Conservation (phyloP, 176 grass and related monocot genomes). For the Avena sativa region DNA sequence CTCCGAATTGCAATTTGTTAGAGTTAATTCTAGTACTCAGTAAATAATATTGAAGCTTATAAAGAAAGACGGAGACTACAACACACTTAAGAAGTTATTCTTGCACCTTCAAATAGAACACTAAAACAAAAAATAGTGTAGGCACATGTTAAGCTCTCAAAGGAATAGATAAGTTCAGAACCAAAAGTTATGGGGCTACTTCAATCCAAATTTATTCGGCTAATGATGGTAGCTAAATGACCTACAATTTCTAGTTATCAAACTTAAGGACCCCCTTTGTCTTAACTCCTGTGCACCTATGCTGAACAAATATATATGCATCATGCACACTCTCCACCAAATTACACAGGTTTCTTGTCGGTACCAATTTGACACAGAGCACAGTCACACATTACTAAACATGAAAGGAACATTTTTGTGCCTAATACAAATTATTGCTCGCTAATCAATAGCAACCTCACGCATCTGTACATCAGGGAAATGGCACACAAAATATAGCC, state of each 20-base stretch:
- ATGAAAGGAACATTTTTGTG: neutral
- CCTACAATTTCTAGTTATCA: too few relatives aligned
- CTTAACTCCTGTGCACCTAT: too few relatives aligned
- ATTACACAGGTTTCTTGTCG: neutral
- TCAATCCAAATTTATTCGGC: neutral
- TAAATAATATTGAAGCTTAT: neutral
- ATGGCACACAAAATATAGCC: too few relatives aligned
- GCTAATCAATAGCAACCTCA: too few relatives aligned
- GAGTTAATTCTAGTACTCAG: neutral
- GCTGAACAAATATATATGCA: too few relatives aligned
- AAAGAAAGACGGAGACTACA: conserved; percentile 13
- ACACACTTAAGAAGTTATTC: conserved; percentile 8
- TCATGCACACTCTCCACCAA: too few relatives aligned
- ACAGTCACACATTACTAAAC: neutral
- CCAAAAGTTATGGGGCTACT: neutral
- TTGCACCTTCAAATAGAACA: neutral
- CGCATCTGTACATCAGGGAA: too few relatives aligned
- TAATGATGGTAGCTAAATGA: too few relatives aligned
- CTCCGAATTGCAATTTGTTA: conserved; percentile 70
- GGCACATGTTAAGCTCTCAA: neutral
- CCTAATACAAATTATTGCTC: too few relatives aligned
- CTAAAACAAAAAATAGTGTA: neutral
- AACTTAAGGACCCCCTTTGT: too few relatives aligned
- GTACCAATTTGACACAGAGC: neutral
- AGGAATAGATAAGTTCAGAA: neutral